A percentile compares a stretch with the other conserved stretches of the same genome.
Evolutionary conservation across 2,329 filamentous ascomycete species (phyloP).

Genomic region (Pestalotiopsis sp.): DNA sequence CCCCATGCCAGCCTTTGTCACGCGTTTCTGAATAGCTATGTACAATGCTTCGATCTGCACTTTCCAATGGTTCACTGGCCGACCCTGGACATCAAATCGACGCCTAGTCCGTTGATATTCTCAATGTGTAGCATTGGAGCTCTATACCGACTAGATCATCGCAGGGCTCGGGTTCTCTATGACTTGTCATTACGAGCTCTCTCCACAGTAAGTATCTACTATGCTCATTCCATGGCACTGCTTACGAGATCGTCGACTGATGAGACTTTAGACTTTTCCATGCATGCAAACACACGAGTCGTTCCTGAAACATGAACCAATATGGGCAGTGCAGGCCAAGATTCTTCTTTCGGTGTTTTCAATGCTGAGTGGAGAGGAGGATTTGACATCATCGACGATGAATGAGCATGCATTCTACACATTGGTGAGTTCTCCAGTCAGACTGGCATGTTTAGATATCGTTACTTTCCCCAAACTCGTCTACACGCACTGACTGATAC

Average conservation of each 20-base stretch:
- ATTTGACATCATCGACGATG: not conserved
- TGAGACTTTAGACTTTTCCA: not conserved
- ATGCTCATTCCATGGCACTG: not conserved
- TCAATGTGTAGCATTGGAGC: constrained; percentile 4
- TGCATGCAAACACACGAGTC: not conserved
- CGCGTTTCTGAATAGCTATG: not conserved
- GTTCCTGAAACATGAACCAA: not conserved
- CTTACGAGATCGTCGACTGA: not conserved
- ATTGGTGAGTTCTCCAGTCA: not conserved
- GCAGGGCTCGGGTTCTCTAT: not conserved
- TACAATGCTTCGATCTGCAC: not conserved
- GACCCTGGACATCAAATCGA: not conserved
- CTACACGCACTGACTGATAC: too few species aligned
- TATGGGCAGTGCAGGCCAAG: not conserved
- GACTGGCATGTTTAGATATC: not conserved
- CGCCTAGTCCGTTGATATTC: not conserved
- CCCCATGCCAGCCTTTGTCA: not conserved
- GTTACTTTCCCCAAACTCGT: not conserved
- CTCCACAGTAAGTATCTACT: not conserved
- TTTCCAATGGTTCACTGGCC: not conserved
- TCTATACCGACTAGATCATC: not conserved
- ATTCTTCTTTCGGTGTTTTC: not conserved
- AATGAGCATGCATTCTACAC: not conserved
- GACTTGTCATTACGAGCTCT: not conserved
- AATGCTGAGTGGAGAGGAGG: not conserved